Conservation (phyloP, 441 rosid genomes). For the Populus hybrid region DNA sequence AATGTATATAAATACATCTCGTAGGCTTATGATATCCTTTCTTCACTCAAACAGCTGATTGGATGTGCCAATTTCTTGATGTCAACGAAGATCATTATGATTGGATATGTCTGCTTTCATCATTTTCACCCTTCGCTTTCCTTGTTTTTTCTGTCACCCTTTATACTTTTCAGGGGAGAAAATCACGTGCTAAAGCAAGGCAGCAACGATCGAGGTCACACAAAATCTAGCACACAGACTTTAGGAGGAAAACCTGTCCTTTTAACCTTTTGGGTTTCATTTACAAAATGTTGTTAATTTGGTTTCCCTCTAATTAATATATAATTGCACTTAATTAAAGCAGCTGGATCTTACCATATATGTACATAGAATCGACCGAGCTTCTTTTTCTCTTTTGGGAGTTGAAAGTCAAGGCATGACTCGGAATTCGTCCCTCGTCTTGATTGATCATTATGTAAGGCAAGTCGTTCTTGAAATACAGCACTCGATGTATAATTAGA, state of each 20-base stretch:
- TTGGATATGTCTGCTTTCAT: conserved; percentile 28
- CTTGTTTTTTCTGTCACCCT: background rate
- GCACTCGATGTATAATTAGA: no score
- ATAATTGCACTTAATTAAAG: conserved; percentile 21
- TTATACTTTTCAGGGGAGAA: conserved; percentile 18
- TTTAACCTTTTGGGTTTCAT: conserved; percentile 8
- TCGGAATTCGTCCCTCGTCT: background rate
- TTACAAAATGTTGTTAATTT: conserved; percentile 16
- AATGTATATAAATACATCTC: background rate
- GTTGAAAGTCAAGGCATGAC: background rate
- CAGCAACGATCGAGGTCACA: conserved; percentile 2
- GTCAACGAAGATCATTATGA: conserved; percentile 36
- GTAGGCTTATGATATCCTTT: background rate
- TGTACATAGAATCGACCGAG: background rate
- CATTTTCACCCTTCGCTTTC: conserved; percentile 4
- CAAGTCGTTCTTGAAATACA: background rate
- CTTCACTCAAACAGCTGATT: conserved; percentile 30
- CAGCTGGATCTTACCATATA: conserved; percentile 7
- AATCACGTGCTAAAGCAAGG: conserved; percentile 36
- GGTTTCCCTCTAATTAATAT: conserved; percentile 5
- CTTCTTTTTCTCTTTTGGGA: background rate
- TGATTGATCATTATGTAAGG: background rate
- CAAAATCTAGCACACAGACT: conserved; percentile 12
- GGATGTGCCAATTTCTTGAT: conserved; percentile 34
- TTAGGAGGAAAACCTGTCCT: background rate